Evolutionary conservation across 495 filamentous ascomycete species (phyloP).

Genomic region (Penicillium crystallinum): DNA sequence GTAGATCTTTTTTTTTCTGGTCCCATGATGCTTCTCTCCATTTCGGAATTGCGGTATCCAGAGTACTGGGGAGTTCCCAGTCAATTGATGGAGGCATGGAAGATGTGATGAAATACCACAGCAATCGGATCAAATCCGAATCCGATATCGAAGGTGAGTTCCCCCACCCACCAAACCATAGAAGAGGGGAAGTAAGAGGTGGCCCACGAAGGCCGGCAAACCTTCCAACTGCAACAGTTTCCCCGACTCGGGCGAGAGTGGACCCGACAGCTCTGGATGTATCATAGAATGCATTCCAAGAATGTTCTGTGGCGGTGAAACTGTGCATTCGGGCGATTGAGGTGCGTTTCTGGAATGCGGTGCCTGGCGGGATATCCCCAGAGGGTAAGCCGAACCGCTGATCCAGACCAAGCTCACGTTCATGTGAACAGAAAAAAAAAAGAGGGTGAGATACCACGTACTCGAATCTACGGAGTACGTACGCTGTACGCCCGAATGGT

Average conservation of each 20-base stretch:
- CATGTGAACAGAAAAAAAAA: constrained; percentile 14
- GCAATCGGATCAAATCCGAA: too few relatives aligned
- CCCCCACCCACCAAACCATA: too few relatives aligned
- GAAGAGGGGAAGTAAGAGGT: constrained; percentile 8
- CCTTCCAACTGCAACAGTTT: background rate
- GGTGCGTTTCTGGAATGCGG: background rate
- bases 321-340: constrained; percentile 15
- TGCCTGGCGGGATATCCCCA: constrained; percentile 29
- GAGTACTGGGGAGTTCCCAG: too few relatives aligned
- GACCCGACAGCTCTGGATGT: background rate
- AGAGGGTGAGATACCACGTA: background rate
- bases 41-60: constrained; percentile 6
- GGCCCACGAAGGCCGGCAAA: constrained; percentile 5
- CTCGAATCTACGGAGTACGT: background rate
- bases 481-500: too few relatives aligned
- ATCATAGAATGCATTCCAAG: background rate
- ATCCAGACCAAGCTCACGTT: constrained; percentile 19
- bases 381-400: constrained; percentile 34
- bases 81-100: too few relatives aligned
- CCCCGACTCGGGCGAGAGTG: constrained; percentile 9
- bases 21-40: constrained; percentile 24
- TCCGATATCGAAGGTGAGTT: too few relatives aligned
- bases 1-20: constrained; percentile 19
- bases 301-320: constrained; percentile 9
- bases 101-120: too few relatives aligned